Evolutionary conservation across 805 yeast genomes (phyloP), one percentile per base, ranked within the genome.

Genomic region (Debaryomyces maramus): DNA sequence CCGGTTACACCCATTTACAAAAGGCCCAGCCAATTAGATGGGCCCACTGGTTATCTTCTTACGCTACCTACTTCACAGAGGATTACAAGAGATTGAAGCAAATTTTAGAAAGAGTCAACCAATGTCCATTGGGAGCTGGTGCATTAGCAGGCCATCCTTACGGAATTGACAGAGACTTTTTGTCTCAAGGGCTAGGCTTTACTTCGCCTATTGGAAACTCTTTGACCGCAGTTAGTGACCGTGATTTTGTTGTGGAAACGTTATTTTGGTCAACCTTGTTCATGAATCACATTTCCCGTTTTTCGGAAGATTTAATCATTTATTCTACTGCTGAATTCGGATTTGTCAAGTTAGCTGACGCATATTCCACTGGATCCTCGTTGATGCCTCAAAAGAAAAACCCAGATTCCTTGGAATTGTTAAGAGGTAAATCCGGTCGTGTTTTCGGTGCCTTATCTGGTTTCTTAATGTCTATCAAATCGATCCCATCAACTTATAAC

Each of bases 11-110:
- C 10, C 99, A 93, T 70, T 73, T 93, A 61, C 99, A 93, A 74
- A 85, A 96, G 63, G 98, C 98, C 2, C 99, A 90, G 68, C 99
- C 99, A n/a, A 93, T 93, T 58, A 81, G 99, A 69, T 93, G 99
- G 99, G 75, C 97, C 1, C 99, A 93, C 63, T 91, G 97, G 97
- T 73, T 93, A 50, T 80, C 91, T 51, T 82, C 88, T 61, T 91
- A 93, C 58, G 97, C 97, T 27, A 91, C 99, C 2, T 93, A 90
- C 60, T 84, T 93, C 65, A 79, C 90, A 7, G 89, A 89, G 58
- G 99, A 93, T 61, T 81, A 85, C 67, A 80, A 86, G 61, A 80
- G 99, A 61, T 75, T 93, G 51, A 67, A 77, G 48, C 93, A 95
- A 66, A 75, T 93, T 39, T 77, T 84, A 48, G 83, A 71, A 41